phyloP scores from a whole-genome alignment of 78 protist genomes.

The Dictyostelium discoideum region dicty_2.7 NC_007088.5:5612001-5612500 shows the following conservation, averaged over 20 bases:
- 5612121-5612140: slow-evolving; percentile 35
- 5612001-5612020: slow-evolving; percentile 64
- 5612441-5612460: slow-evolving; percentile 2
- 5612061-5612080: slow-evolving; percentile 36
- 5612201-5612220: slow-evolving; percentile 34
- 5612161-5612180: slow-evolving; percentile 51
- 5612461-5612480: slow-evolving; percentile 23
- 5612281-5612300: slow-evolving; percentile 46
- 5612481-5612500: slow-evolving; percentile 75
- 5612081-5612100: slow-evolving; percentile 33
- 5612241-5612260: slow-evolving; percentile 58
- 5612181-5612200: slow-evolving; percentile 79
- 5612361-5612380: too few species aligned
- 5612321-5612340: slow-evolving; percentile 64
- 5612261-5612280: slow-evolving; percentile 56
- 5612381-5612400: background rate
- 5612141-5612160: slow-evolving; percentile 43
- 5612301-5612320: slow-evolving; percentile 3
- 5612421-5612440: too few species aligned
- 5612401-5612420: background rate
- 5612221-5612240: slow-evolving; percentile 43
- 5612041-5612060: slow-evolving; percentile 63
- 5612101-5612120: slow-evolving; percentile 23
- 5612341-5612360: slow-evolving; percentile 57
- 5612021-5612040: slow-evolving; percentile 54